phyloP scores from a whole-genome alignment of 2,329 filamentous ascomycete genomes.

The Aurifilum marmelostoma region DNA sequence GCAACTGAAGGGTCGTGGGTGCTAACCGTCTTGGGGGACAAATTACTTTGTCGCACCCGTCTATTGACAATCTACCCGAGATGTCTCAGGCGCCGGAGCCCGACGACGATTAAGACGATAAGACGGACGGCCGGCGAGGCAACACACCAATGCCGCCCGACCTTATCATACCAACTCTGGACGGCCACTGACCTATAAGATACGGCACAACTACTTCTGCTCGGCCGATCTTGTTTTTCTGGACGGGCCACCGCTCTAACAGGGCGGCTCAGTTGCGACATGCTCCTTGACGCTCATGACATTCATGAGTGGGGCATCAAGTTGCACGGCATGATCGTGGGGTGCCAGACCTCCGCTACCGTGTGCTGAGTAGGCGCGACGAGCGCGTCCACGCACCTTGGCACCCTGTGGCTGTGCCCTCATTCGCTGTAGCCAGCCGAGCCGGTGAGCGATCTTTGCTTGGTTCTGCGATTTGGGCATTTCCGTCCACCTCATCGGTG shows the following conservation, averaged over 20 bases:
- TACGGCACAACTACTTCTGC: background rate
- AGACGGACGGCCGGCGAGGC: background rate
- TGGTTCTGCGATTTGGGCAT: background rate
- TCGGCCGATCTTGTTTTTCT: background rate
- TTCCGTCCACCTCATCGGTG: background rate
- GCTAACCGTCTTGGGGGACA: background rate
- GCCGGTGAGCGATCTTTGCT: background rate
- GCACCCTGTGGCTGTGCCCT: conserved; percentile 13
- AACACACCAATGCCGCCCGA: background rate
- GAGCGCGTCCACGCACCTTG: conserved; percentile 12
- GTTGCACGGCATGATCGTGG: conserved; percentile 17
- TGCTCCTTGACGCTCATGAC: background rate
- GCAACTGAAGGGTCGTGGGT: background rate
- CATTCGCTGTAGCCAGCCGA: conserved; percentile 10
- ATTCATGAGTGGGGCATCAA: conserved; percentile 11
- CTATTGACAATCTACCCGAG: background rate
- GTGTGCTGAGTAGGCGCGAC: conserved; percentile 6
- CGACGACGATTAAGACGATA: background rate
- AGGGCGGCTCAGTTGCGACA: background rate
- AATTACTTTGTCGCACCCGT: background rate
- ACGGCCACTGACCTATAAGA: background rate
- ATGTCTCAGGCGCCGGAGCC: background rate
- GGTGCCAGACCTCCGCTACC: conserved; percentile 15
- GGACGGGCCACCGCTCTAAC: background rate
- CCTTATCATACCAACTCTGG: background rate